Evolutionary conservation across 139 green algal species (phyloP), one percentile per base, ranked within the genome.

Genomic region (Ettlia oleoabundans): DNA sequence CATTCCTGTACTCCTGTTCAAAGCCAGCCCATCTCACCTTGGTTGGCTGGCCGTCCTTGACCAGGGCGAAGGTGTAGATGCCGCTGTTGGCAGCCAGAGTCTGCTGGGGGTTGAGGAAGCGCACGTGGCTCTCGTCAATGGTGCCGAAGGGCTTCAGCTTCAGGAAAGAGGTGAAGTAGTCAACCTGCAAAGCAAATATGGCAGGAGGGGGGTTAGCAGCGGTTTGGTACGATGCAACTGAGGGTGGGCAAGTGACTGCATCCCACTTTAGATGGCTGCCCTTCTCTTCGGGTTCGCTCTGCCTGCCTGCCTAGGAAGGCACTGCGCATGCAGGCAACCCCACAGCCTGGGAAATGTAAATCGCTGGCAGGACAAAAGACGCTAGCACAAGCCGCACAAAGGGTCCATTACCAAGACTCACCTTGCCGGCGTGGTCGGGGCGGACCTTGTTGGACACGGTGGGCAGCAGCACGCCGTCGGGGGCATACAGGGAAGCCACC

Each of bases 121-220:
- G 55, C 55, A 65, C 55, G 21, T 65, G 28, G 55, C 55, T 28
- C 55, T 65, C 55, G 55, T 65, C 55, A 22, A 65, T 65, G 55
- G 55, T 65, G 55, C 55, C 55, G 55, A 32, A 65, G 55, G 55
- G 55, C 55, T 65, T 65, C 18, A 65, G 55, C 55, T 65, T 28
- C 18, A 65, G 55, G 55, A 65, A 65, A 22, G 55, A 65, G 55
- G 55, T 65, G 55, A 65, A 65, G 55, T 65, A 65, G 55, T 65
- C 55, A n/a, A 65, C 55, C n/a, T n/a, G n/a, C n/a, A n/a, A n/a
- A n/a, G n/a, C n/a, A n/a, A n/a, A n/a, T n/a, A n/a, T n/a, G n/a
- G n/a, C n/a, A n/a, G n/a, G n/a, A n/a, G n/a, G n/a, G n/a, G n/a
- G n/a, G n/a, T n/a, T n/a, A n/a, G n/a, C n/a, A n/a, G n/a, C n/a